These are phyloP conservation scores for Candida glaebosa DNA, from an alignment of 805 yeast genomes.

Conservation along the genomic window DNA sequence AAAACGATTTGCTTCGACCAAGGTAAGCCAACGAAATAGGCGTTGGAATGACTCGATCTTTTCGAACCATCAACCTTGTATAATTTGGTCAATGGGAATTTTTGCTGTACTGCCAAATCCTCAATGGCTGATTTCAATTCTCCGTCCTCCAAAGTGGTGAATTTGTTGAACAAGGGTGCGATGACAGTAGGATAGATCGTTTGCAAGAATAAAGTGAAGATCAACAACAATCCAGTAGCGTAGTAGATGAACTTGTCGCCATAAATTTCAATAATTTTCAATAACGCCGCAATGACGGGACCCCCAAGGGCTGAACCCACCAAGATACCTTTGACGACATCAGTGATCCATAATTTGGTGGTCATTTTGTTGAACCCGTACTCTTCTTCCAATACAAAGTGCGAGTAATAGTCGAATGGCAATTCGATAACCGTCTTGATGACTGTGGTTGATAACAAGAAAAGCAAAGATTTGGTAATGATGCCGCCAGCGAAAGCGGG, in stretches of 20 bases:
- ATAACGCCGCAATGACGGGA: constrained; percentile 69
- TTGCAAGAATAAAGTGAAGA: constrained; percentile 68
- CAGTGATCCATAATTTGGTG: constrained; percentile 64
- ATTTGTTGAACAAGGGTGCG: constrained; percentile 89
- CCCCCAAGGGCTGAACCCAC: constrained; percentile 60
- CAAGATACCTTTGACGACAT: constrained; percentile 57
- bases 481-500: constrained; percentile 47
- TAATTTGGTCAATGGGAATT: constrained; percentile 83
- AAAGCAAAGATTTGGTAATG: constrained; percentile 64
- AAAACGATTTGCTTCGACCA: constrained; percentile 96
- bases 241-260: constrained; percentile 82
- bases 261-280: constrained; percentile 75
- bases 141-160: constrained; percentile 87
- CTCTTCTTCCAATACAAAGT: constrained; percentile 87
- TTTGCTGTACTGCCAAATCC: constrained; percentile 65
- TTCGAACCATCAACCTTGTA: constrained; percentile 96
- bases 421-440: constrained; percentile 52
- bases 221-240: constrained; percentile 66
- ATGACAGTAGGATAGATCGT: constrained; percentile 81
- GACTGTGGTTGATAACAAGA: constrained; percentile 53
- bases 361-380: constrained; percentile 93
- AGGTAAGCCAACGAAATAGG: constrained; percentile 93
- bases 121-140: constrained; percentile 81
- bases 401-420: constrained; percentile 72
- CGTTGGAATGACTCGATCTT: constrained; percentile 94